These are phyloP conservation scores for Penicillium pulvis DNA, from an alignment of 495 filamentous ascomycete genomes.

Conservation along the genomic window DNA sequence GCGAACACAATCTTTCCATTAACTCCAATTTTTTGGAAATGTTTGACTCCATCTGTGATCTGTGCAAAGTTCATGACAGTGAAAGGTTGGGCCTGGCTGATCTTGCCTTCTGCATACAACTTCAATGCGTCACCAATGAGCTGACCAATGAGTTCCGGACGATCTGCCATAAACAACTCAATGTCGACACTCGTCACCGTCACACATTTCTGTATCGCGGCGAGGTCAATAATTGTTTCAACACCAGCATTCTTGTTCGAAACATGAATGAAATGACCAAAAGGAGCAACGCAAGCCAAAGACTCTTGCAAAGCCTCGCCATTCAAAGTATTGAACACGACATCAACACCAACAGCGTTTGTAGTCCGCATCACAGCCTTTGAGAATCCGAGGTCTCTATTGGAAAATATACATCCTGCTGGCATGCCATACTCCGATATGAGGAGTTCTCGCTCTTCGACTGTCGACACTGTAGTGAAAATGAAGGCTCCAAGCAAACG, in stretches of 20 bases:
- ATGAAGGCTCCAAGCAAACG: conserved; percentile 36
- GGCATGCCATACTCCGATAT: conserved; percentile 38
- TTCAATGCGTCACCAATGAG: conserved; percentile 10
- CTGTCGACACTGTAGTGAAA: conserved; percentile 48
- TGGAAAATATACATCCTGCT: conserved; percentile 50
- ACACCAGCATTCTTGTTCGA: conserved; percentile 37
- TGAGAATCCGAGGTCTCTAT: conserved; percentile 46
- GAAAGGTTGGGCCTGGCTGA: conserved; percentile 4
- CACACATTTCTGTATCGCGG: conserved; percentile 19
- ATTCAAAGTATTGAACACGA: conserved; percentile 53
- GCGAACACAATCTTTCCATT: conserved; percentile 17
- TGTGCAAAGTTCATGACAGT: conserved; percentile 13
- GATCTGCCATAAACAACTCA: conserved; percentile 16
- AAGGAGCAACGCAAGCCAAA: conserved; percentile 52
- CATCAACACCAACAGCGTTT: conserved; percentile 54
- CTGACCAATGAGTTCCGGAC: conserved; percentile 7
- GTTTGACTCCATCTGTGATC: conserved; percentile 12
- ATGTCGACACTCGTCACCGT: conserved; percentile 32
- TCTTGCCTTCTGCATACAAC: conserved; percentile 12
- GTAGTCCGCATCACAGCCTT: conserved; percentile 52
- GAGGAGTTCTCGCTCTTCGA: conserved; percentile 43
- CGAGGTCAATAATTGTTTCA: conserved; percentile 25
- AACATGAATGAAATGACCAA: conserved; percentile 50
- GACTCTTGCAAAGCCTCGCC: conserved; percentile 45
- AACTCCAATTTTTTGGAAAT: neutral